These are phyloP conservation scores for Papiliotrema laurentii DNA, from an alignment of 1,284 basidiomycete species.

Conservation along the genomic window DNA sequence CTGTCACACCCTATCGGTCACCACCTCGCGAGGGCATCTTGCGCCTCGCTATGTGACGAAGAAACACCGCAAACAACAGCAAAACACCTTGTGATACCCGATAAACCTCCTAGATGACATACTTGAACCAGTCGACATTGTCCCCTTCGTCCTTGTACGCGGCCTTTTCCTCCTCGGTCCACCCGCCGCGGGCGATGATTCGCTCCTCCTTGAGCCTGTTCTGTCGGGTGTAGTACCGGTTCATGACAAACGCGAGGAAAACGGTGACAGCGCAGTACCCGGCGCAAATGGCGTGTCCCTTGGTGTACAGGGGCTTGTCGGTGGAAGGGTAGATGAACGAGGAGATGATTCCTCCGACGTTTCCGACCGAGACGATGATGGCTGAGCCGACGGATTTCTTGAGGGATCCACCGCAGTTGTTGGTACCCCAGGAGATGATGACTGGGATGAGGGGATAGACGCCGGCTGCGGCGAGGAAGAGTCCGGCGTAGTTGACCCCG, in stretches of 20 bases:
- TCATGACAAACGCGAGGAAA: conserved; percentile 20
- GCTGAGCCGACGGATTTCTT: conserved; percentile 56
- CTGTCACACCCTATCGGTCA: too few relatives aligned
- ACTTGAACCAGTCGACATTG: conserved; percentile 36
- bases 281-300: conserved; percentile 32
- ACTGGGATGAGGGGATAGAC: conserved; percentile 57
- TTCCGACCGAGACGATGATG: conserved; percentile 56
- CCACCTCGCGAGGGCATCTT: too few relatives aligned
- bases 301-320: conserved; percentile 23
- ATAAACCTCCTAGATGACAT: conserved; percentile 34
- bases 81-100: too few relatives aligned
- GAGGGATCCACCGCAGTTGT: conserved; percentile 57
- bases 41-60: too few relatives aligned
- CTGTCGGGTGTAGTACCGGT: conserved; percentile 16
- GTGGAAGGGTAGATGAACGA: conserved; percentile 50
- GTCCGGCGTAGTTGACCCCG: conserved; percentile 54
- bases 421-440: conserved; percentile 56
- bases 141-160: conserved; percentile 33
- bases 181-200: conserved; percentile 24
- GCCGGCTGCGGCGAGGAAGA: conserved; percentile 56
- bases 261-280: conserved; percentile 26
- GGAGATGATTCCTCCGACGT: conserved; percentile 54
- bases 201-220: conserved; percentile 25
- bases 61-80: too few relatives aligned
- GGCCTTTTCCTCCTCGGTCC: conserved; percentile 33